Evolutionary conservation across 768 basidiomycete species (phyloP), one percentile per base, ranked within the genome.

Genomic region (Suillus spraguei): DNA sequence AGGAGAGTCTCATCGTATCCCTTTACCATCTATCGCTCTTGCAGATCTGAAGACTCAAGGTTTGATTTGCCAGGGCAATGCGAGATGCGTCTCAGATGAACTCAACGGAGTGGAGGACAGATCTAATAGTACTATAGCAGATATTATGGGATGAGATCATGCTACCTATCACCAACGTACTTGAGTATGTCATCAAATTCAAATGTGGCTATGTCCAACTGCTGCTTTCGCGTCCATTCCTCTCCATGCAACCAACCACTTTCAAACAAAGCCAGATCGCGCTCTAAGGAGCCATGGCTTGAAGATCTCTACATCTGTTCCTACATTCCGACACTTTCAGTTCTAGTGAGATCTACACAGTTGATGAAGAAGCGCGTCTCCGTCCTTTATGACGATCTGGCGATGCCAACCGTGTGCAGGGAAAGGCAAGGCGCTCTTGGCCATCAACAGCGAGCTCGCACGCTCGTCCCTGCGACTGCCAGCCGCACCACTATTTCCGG

Each of bases 401-500:
- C 42, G 10, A 20, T 20, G 42, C 20, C 7, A 44, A 10, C 20
- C 9, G 8, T 1, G 20, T n/a, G 42, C 20, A 44, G 20, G 20
- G 9, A 44, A 44, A 44, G 42, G 42, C 17, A 44, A 44, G 42
- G 42, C 8, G 4, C 20, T 44, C 9, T n/a, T 44, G 42, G 20
- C 42, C 20, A 20, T 44, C 9, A 20, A 44, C 42, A n/a, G 42
- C 42, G 42, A n/a, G 20, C 42, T 44, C 9, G 20, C 20, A 8
- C 42, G 9, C 42, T 44, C 20, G 42, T 44, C 42, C 20, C 42
- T 11, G 10, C 44, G 10, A 22, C 10, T 0, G n/a, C n/a, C 44
- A n/a, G n/a, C 0, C 44, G 44, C 2, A n/a, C 44, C 10, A 46
- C 10, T 46, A n/a, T 76, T n/a, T 52, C 59, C 0, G 72, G 66